Evolutionary conservation across 345 rosid species (phyloP).

Genomic region (Anastatica hierochuntica): DNA sequence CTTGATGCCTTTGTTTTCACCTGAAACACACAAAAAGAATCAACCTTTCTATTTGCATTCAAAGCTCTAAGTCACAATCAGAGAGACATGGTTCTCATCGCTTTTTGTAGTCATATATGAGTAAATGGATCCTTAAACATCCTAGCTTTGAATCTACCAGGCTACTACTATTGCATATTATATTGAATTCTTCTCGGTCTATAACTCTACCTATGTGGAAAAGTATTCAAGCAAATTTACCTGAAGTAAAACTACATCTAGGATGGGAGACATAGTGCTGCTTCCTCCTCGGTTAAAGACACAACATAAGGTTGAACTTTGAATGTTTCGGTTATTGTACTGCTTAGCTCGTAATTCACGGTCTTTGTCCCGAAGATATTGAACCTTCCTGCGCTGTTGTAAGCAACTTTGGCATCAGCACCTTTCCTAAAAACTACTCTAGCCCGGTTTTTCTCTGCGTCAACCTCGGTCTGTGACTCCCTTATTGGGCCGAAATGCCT

Average conservation of each 20-base stretch:
- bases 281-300: slow-evolving; percentile 34
- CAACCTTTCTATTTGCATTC: too few species aligned
- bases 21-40: too few species aligned
- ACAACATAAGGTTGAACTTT: slow-evolving; percentile 29
- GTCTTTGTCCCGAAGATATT: slow-evolving; percentile 56
- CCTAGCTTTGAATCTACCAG: too few species aligned
- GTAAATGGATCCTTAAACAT: too few species aligned
- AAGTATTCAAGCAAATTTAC: slow-evolving; percentile 12
- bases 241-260: slow-evolving; percentile 21
- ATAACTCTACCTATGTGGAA: too few species aligned
- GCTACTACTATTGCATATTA: too few species aligned
- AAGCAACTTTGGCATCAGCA: slow-evolving; percentile 74
- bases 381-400: slow-evolving; percentile 65
- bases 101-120: too few species aligned
- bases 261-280: slow-evolving; percentile 11
- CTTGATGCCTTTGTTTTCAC: too few species aligned
- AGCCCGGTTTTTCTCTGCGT: slow-evolving; percentile 63
- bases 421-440: slow-evolving; percentile 73
- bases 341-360: slow-evolving; percentile 75
- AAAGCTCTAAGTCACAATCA: too few species aligned
- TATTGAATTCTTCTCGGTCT: too few species aligned
- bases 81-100: too few species aligned
- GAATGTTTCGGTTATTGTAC: slow-evolving; percentile 45
- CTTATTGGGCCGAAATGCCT: slow-evolving; percentile 67
- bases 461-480: slow-evolving; percentile 69